phyloP scores from a whole-genome alignment of 352 stramenopile species.

The Phytophthora fragariaefolia region DNA sequence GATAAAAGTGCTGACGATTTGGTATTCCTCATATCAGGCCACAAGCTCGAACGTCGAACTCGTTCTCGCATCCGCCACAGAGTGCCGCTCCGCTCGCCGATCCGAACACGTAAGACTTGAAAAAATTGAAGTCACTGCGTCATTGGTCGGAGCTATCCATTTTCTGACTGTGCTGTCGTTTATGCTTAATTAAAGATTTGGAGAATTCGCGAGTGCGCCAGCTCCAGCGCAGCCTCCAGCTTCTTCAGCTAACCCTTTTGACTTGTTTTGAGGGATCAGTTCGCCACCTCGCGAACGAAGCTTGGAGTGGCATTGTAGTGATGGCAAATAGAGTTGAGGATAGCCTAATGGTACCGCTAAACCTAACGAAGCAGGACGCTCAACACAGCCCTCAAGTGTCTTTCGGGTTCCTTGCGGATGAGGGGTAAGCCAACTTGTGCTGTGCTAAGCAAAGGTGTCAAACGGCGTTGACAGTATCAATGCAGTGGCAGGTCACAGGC shows the following conservation, averaged over 20 bases:
- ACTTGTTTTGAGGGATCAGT: slow-evolving; percentile 75
- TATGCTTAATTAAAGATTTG: too few species aligned
- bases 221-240: slow-evolving; percentile 38
- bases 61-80: slow-evolving; percentile 48
- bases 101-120: slow-evolving; percentile 50
- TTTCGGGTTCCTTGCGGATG: too few species aligned
- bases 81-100: slow-evolving; percentile 44
- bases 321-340: slow-evolving; percentile 41
- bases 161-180: too few species aligned
- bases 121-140: too few species aligned
- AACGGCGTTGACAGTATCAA: too few species aligned
- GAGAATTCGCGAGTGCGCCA: slow-evolving; percentile 52
- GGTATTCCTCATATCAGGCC: slow-evolving; percentile 15
- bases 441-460: too few species aligned
- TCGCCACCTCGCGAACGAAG: slow-evolving; percentile 15
- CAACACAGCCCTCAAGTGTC: not conserved
- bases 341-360: slow-evolving; percentile 21
- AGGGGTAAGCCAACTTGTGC: too few species aligned
- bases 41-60: slow-evolving; percentile 31
- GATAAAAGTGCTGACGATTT: slow-evolving; percentile 10
- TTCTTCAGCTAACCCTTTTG: slow-evolving; percentile 76
- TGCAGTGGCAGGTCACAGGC: too few species aligned
- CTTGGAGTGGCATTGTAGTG: slow-evolving; percentile 19
- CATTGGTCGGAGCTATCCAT: too few species aligned
- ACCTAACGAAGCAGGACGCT: slow-evolving; percentile 3